Evolutionary conservation across 2,329 filamentous ascomycete genomes (phyloP).

Genomic region (Mycogone perniciosa): DNA sequence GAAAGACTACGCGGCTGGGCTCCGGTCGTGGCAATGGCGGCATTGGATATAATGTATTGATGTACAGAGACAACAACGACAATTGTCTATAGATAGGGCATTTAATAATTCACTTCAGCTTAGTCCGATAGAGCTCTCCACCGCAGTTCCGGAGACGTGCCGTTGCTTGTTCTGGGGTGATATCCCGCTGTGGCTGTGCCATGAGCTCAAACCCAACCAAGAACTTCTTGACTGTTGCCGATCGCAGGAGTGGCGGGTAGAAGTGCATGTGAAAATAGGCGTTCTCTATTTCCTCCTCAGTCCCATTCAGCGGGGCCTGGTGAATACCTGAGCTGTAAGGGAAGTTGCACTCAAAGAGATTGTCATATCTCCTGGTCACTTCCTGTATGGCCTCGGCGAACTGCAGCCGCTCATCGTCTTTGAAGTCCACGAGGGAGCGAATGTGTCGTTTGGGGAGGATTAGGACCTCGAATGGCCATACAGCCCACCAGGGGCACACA

Average conservation of each 20-base stretch:
- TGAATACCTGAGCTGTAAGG: slow-evolving; percentile 97
- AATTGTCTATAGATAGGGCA: neutral
- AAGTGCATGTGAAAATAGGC: slow-evolving; percentile 97
- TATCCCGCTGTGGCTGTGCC: slow-evolving; percentile 96
- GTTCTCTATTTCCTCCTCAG: slow-evolving; percentile 73
- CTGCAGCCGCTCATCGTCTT: slow-evolving; percentile 59
- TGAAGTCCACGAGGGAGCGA: slow-evolving; percentile 76
- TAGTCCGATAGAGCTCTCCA: slow-evolving; percentile 78
- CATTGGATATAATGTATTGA: neutral
- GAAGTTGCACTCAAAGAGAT: slow-evolving; percentile 93
- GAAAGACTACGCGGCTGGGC: too few relatives aligned
- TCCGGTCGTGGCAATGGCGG: neutral
- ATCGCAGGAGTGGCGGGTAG: slow-evolving; percentile 87
- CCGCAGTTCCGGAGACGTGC: slow-evolving; percentile 67
- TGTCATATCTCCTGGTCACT: slow-evolving; percentile 87
- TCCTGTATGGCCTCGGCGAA: slow-evolving; percentile 83
- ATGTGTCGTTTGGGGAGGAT: slow-evolving; percentile 80
- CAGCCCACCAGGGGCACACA: slow-evolving; percentile 94
- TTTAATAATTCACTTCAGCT: slow-evolving; percentile 18
- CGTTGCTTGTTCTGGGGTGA: slow-evolving; percentile 93
- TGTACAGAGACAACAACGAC: neutral
- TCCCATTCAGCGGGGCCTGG: slow-evolving; percentile 82
- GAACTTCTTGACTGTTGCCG: slow-evolving; percentile 92
- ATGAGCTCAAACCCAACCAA: slow-evolving; percentile 94
- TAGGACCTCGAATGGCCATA: slow-evolving; percentile 96